Evolutionary conservation across 2,329 filamentous ascomycete species (phyloP), one percentile per base, ranked within the genome.

Genomic region (Aureobasidium namibiae): DNA sequence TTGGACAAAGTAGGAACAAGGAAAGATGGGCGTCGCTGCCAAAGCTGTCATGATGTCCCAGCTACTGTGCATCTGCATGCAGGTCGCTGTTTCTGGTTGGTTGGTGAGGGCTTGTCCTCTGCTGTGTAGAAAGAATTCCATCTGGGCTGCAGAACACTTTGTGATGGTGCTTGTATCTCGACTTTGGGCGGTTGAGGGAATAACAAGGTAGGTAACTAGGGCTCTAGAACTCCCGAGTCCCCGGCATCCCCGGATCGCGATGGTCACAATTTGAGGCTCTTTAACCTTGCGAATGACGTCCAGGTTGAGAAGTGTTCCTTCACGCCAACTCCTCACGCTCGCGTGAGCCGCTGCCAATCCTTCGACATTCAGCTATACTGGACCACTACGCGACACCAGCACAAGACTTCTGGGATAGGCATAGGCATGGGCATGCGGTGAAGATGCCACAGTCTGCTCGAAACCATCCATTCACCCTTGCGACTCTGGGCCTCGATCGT

Each of bases 221-320:
- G n/a, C n/a, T 10, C n/a, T 13, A 42, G n/a, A 39, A 54, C 23
- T 31, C 18, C 41, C 48, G 21, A 33, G 16, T 16, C 31, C 31
- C 18, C 50, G 50, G 50, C 50, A 54, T 23, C 50, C 50, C 50
- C 50, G 50, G 50, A 54, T 53, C 49, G 49, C n/a, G 46, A 53
- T 53, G 49, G 10, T 38, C 36, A 41, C 24, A 41, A 41, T 31
- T 42, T 42, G 50, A 54, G 50, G 36, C 50, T 54, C 50, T 33
- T 16, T 29, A 21, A 41, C 26, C 26, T 54, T n/a, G 24, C 36
- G 9, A 23, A 54, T 54, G 50, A 54, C 38, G 50, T 42, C 14
- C 24, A 41, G 16, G 18, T 21, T 52, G 50, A 13, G 24, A n/a
- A 31, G 24, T 41, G 24, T 31, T 41, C 50, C 50, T 54, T 33